Conservation (phyloP, 139 green algal genomes). For the Chlorella sp. region DNA sequence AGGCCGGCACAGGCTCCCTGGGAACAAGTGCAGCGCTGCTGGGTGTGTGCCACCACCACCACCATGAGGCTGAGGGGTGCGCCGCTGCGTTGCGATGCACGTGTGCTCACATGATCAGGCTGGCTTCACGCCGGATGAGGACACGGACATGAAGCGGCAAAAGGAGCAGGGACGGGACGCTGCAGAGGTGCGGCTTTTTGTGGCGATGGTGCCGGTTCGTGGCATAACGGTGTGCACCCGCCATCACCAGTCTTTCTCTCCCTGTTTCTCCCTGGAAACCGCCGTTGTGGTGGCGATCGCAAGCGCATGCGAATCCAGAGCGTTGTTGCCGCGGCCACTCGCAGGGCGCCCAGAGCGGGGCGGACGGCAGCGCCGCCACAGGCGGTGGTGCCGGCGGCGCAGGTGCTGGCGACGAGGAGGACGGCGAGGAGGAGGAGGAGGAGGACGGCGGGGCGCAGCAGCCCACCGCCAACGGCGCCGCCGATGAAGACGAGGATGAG, state of each 20-base stretch:
- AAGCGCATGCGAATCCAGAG: not conserved
- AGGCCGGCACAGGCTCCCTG: not conserved
- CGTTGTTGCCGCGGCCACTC: not conserved
- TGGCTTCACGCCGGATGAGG: not conserved
- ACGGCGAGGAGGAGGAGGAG: too few species aligned
- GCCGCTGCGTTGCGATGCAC: not conserved
- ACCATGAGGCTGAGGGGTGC: not conserved
- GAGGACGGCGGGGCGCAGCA: too few species aligned
- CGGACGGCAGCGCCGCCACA: not conserved
- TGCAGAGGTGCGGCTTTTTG: not conserved
- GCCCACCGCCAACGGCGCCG: not conserved
- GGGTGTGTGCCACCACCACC: not conserved
- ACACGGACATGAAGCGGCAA: not conserved
- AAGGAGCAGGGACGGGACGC: not conserved
- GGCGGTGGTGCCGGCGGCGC: not conserved
- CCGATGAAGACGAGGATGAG: not conserved
- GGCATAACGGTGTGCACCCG: too few species aligned
- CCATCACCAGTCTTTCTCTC: not conserved
- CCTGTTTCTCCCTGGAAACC: not conserved
- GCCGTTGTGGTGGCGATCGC: not conserved
- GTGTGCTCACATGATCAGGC: not conserved
- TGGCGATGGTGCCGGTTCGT: not conserved
- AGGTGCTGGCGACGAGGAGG: not conserved
- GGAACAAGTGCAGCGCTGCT: not conserved
- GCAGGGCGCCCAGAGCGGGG: not conserved